Evolutionary conservation across 1,284 basidiomycete species (phyloP).

Genomic region (Austroboletus rostrupii): DNA sequence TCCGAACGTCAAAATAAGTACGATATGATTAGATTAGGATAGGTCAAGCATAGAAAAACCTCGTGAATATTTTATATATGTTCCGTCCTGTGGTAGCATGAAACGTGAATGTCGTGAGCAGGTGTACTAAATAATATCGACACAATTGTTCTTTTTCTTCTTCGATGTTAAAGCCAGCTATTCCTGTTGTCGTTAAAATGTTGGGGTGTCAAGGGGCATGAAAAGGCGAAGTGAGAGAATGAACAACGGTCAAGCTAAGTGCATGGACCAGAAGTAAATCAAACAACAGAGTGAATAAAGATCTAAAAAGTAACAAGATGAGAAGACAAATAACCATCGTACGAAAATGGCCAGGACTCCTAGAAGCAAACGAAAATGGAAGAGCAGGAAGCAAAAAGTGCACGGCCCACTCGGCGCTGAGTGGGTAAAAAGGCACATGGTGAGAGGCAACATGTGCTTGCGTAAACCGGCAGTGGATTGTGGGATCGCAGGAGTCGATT

Average conservation of each 20-base stretch:
- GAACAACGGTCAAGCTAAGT: not conserved
- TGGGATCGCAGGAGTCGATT: conserved; percentile 8
- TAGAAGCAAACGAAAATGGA: not conserved
- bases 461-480: not conserved
- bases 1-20: not conserved
- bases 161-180: not conserved
- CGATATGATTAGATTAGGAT: conserved; percentile 5
- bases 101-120: conserved; percentile 5
- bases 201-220: conserved; percentile 1
- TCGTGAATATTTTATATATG: conserved; percentile 1
- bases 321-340: not conserved
- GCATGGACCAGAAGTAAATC: conserved; percentile 3
- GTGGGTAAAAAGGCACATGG: not conserved
- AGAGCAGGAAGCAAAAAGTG: not conserved
- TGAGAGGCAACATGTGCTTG: not conserved
- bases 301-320: conserved; percentile 15
- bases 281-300: not conserved
- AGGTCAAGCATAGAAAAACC: not conserved
- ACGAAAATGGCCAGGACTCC: not conserved
- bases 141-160: conserved; percentile 4
- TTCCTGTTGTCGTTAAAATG: conserved; percentile 1
- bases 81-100: conserved; percentile 6
- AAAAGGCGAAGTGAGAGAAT: not conserved
- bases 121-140: conserved; percentile 10
- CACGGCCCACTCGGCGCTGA: not conserved